Conservation (phyloP, 257 asterid species). For the Petunia axillaris region DNA sequence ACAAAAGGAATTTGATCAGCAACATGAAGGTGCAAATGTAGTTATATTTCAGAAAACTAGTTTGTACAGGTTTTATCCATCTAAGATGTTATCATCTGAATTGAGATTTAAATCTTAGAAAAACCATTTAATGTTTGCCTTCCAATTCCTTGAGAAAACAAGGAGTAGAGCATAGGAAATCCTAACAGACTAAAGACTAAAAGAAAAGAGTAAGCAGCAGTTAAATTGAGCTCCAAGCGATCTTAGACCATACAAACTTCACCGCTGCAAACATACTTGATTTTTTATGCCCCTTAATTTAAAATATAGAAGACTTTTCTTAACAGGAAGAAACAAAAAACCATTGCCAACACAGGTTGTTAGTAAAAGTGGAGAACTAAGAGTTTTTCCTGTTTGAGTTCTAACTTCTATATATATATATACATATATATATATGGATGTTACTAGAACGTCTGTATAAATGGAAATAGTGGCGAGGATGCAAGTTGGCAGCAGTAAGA, state of each 20-base stretch:
- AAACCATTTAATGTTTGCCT: not conserved
- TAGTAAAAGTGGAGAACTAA: not conserved
- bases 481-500: not conserved
- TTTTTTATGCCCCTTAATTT: not conserved
- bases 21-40: constrained; percentile 14
- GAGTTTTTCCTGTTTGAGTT: not conserved
- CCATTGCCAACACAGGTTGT: not conserved
- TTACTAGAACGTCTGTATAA: not conserved
- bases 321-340: not conserved
- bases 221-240: not conserved
- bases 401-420: not conserved
- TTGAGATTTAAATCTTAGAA: not conserved
- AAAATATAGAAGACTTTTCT: too few species aligned
- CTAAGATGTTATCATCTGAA: not conserved
- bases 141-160: not conserved
- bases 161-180: not conserved
- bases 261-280: not conserved
- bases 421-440: too few species aligned
- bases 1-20: constrained; percentile 28
- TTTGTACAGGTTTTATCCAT: not conserved
- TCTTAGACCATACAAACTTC: not conserved
- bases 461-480: not conserved
- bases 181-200: not conserved
- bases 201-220: not conserved
- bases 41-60: not conserved